A percentile compares a stretch with the other conserved stretches of the same genome.
Evolutionary conservation across 208 protist species (phyloP).

Genomic region (Trypanosoma melophagium): DNA sequence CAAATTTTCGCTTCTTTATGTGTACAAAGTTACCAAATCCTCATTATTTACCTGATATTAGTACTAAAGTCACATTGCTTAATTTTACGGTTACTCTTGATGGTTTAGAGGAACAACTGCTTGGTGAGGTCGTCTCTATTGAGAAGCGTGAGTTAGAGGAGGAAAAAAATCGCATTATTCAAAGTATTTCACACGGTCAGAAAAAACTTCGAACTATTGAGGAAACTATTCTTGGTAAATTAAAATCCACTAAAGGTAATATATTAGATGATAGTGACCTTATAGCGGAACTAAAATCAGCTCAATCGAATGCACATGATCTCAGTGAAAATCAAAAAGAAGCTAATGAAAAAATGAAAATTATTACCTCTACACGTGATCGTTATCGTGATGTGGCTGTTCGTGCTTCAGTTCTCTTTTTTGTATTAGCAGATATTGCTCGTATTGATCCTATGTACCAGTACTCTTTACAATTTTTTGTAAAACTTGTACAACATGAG

Average conservation of each 20-base stretch:
- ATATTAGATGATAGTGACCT: slow-evolving; percentile 95
- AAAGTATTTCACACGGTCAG: slow-evolving; percentile 90
- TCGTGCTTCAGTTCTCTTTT: slow-evolving; percentile 94
- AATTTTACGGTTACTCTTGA: slow-evolving; percentile 98
- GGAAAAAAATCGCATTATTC: slow-evolving; percentile 94
- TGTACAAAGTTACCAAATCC: slow-evolving; percentile 96
- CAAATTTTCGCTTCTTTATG: slow-evolving; percentile 93
- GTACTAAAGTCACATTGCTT: slow-evolving; percentile 94
- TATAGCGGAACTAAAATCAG: slow-evolving; percentile 92
- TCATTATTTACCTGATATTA: slow-evolving; percentile 95
- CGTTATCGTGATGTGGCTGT: slow-evolving; percentile 89
- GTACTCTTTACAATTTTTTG: slow-evolving; percentile 98
- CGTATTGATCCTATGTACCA: slow-evolving; percentile 98
- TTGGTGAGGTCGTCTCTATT: slow-evolving; percentile 92
- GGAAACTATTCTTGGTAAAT: slow-evolving; percentile 90
- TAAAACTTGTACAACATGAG: slow-evolving; percentile 90
- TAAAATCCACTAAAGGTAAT: slow-evolving; percentile 88
- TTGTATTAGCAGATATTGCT: slow-evolving; percentile 91
- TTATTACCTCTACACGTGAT: slow-evolving; percentile 89
- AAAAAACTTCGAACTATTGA: slow-evolving; percentile 92
- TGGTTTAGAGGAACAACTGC: slow-evolving; percentile 95
- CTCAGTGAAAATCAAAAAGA: slow-evolving; percentile 88
- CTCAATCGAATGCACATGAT: slow-evolving; percentile 89
- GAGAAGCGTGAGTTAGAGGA: slow-evolving; percentile 93
- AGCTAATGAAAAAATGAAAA: slow-evolving; percentile 91